A percentile compares a stretch with the other conserved stretches of the same genome.
Conservation (phyloP, 2,329 filamentous ascomycete genomes). For the Ophiostoma himal-ulmi region DNA sequence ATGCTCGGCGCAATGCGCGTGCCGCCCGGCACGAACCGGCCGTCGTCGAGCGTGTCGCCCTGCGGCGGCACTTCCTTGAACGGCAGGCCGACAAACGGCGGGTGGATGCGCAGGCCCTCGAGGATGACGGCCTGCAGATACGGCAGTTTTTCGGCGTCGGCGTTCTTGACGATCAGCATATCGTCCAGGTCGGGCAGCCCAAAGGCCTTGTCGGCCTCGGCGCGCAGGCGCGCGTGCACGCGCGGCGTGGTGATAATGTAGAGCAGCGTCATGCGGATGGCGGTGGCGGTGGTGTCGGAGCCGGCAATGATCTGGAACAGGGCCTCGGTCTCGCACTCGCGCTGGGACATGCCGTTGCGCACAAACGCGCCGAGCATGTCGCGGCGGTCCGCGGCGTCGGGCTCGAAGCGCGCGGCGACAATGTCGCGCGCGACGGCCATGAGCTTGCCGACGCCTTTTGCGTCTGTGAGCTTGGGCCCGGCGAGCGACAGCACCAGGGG, state of each 20-base stretch:
- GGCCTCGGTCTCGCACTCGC: constrained; percentile 41
- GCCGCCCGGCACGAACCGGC: constrained; percentile 42
- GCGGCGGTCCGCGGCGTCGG: constrained; percentile 21
- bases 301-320: constrained; percentile 37
- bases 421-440: constrained; percentile 30
- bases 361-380: constrained; percentile 36
- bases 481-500: constrained; percentile 34
- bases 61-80: constrained; percentile 34
- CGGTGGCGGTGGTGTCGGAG: constrained; percentile 32
- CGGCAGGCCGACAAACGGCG: constrained; percentile 37
- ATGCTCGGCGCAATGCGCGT: constrained; percentile 35
- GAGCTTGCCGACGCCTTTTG: constrained; percentile 29
- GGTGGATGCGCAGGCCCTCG: constrained; percentile 44
- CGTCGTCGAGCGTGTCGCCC: constrained; percentile 36
- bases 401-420: constrained; percentile 20
- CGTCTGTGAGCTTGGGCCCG: constrained; percentile 31
- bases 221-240: constrained; percentile 27
- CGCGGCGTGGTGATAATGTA: constrained; percentile 29
- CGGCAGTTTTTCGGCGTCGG: constrained; percentile 37
- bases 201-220: constrained; percentile 37
- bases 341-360: constrained; percentile 36
- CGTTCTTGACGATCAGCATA: background rate
- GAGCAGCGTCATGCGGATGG: constrained; percentile 30
- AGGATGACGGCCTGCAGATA: constrained; percentile 48
- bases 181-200: constrained; percentile 15